phyloP scores from a whole-genome alignment of 1,284 basidiomycete genomes.

The Heterobasidion occidentale region DNA sequence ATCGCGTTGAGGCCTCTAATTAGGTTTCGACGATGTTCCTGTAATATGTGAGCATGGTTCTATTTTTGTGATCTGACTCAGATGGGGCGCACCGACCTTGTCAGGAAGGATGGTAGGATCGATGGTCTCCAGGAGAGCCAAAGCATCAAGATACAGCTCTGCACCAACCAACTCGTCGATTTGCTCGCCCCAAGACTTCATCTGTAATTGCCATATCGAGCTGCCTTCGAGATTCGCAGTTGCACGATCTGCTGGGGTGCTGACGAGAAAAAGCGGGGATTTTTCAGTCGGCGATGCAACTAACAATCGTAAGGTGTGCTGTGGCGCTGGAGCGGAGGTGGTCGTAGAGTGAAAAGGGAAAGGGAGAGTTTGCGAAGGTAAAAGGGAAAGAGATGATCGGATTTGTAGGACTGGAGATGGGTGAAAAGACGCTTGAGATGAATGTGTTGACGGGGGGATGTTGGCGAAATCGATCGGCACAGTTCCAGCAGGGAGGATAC shows the following conservation, averaged over 20 bases:
- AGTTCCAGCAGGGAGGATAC: slow-evolving; percentile 64
- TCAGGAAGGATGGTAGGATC: slow-evolving; percentile 59
- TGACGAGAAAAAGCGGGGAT: slow-evolving; percentile 59
- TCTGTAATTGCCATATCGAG: slow-evolving; percentile 69
- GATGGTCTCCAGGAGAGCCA: slow-evolving; percentile 71
- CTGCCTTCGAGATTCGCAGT: slow-evolving; percentile 59
- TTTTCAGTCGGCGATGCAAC: slow-evolving; percentile 42
- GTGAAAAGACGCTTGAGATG: slow-evolving; percentile 24
- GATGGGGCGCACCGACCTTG: slow-evolving; percentile 41
- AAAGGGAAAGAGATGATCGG: slow-evolving; percentile 69
- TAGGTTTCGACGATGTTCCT: slow-evolving; percentile 48
- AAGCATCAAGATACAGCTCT: slow-evolving; percentile 74
- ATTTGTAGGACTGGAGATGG: slow-evolving; percentile 66
- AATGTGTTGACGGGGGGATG: slow-evolving; percentile 4
- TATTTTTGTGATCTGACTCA: neutral
- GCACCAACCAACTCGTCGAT: slow-evolving; percentile 76
- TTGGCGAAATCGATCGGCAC: slow-evolving; percentile 29
- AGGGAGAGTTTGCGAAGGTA: slow-evolving; percentile 54
- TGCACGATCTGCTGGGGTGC: slow-evolving; percentile 67
- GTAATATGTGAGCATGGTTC: slow-evolving; percentile 2
- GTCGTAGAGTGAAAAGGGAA: slow-evolving; percentile 46
- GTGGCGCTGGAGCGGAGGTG: slow-evolving; percentile 20
- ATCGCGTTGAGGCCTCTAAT: slow-evolving; percentile 73
- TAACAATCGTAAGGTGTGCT: slow-evolving; percentile 52
- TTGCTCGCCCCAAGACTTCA: slow-evolving; percentile 74